A percentile compares a stretch with the other conserved stretches of the same genome.
phyloP scores from a whole-genome alignment of 1,139 yeast species.

The Geotrichum klebahnii region DNA sequence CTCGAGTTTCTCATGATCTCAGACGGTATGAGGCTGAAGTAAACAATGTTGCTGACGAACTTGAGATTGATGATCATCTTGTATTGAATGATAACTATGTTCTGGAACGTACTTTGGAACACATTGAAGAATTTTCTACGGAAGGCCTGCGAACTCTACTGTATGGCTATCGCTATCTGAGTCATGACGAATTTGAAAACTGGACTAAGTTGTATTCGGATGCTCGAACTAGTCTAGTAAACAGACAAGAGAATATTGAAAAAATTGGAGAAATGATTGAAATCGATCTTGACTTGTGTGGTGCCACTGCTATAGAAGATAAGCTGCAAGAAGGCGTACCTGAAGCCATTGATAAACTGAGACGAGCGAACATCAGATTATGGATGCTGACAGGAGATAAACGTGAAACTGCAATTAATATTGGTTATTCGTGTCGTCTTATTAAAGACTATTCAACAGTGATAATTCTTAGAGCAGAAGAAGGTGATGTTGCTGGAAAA shows the following conservation, averaged over 20 bases:
- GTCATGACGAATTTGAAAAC: slow-evolving; percentile 51
- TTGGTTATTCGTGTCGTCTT: slow-evolving; percentile 89
- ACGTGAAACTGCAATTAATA: slow-evolving; percentile 94
- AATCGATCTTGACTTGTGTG: slow-evolving; percentile 59
- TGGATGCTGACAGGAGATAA: slow-evolving; percentile 99
- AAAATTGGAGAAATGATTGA: slow-evolving; percentile 71
- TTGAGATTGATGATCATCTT: slow-evolving; percentile 55
- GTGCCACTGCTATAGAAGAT: slow-evolving; percentile 97
- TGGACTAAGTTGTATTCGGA: slow-evolving; percentile 68
- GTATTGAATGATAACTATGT: slow-evolving; percentile 72
- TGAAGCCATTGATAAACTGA: slow-evolving; percentile 83
- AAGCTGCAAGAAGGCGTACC: slow-evolving; percentile 94
- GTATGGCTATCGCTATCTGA: slow-evolving; percentile 74
- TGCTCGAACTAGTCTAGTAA: slow-evolving; percentile 71
- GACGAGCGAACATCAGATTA: slow-evolving; percentile 88
- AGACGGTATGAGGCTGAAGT: slow-evolving; percentile 18
- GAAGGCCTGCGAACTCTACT: slow-evolving; percentile 89
- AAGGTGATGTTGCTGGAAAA: slow-evolving; percentile 44
- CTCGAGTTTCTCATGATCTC: slow-evolving; percentile 24
- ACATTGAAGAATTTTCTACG: slow-evolving; percentile 87
- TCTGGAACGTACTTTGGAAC: slow-evolving; percentile 79
- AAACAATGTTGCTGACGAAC: slow-evolving; percentile 18
- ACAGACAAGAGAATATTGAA: slow-evolving; percentile 66
- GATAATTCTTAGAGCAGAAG: slow-evolving; percentile 62
- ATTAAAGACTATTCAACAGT: slow-evolving; percentile 91